These are phyloP conservation scores for Plasmodium vinckei DNA, from an alignment of 169 alveolate species.

Conservation along the genomic window DNA sequence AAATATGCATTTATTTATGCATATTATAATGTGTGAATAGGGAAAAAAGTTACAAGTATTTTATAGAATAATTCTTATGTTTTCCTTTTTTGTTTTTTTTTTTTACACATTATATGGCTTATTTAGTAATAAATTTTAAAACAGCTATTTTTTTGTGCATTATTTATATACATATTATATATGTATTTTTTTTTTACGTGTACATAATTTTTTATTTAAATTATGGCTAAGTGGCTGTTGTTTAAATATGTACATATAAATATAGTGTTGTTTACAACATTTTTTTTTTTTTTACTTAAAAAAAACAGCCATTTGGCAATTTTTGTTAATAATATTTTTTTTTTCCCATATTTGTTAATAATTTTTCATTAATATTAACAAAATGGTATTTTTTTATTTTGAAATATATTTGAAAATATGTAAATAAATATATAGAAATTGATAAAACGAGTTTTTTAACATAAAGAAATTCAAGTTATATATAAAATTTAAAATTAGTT, in stretches of 20 bases:
- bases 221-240: conserved; percentile 34
- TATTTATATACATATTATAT: conserved; percentile 19
- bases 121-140: conserved; percentile 1
- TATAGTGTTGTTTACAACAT: conserved; percentile 44
- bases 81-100: background rate
- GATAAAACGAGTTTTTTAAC: conserved; percentile 24
- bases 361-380: conserved; percentile 9
- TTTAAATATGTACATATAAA: conserved; percentile 40
- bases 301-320: conserved; percentile 27
- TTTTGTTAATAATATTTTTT: conserved; percentile 16
- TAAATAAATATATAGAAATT: background rate
- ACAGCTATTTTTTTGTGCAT: conserved; percentile 36
- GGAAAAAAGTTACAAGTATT: background rate
- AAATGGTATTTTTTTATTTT: conserved; percentile 13
- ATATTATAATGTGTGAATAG: background rate
- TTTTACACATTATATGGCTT: background rate
- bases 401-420: conserved; percentile 17
- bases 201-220: conserved; percentile 8
- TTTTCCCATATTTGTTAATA: conserved; percentile 26
- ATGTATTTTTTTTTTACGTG: conserved; percentile 9
- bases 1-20: background rate
- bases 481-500: background rate
- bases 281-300: background rate
- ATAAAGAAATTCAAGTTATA: conserved; percentile 14
- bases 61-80: background rate